phyloP scores from a whole-genome alignment of 2,329 filamentous ascomycete genomes.

The Fusarium chlamydosporum region DNA sequence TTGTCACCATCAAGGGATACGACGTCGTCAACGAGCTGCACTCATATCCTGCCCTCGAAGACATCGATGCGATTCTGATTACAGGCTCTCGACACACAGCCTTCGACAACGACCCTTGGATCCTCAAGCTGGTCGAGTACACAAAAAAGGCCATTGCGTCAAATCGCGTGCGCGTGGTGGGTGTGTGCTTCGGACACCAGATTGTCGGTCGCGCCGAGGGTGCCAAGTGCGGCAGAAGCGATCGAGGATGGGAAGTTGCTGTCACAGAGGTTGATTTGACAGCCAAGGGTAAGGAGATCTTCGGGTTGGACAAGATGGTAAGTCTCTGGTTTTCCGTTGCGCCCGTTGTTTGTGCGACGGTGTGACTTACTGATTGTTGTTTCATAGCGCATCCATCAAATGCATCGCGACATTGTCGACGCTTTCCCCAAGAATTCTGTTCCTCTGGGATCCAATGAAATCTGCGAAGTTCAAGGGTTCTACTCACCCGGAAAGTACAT shows the following conservation, averaged over 20 bases:
- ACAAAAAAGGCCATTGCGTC: slow-evolving; percentile 52
- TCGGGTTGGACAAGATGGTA: slow-evolving; percentile 56
- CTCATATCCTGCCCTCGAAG: slow-evolving; percentile 78
- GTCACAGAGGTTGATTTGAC: slow-evolving; percentile 59
- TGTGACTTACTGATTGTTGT: slow-evolving; percentile 69
- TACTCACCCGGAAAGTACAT: slow-evolving; percentile 58
- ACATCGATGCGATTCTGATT: slow-evolving; percentile 86
- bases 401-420: slow-evolving; percentile 63
- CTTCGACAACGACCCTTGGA: slow-evolving; percentile 62
- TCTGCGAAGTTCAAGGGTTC: slow-evolving; percentile 61
- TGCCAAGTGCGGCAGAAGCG: slow-evolving; percentile 56
- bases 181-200: slow-evolving; percentile 65
- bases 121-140: slow-evolving; percentile 59
- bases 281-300: slow-evolving; percentile 58
- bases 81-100: slow-evolving; percentile 76
- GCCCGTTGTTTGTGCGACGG: slow-evolving; percentile 69
- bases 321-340: slow-evolving; percentile 45
- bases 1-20: slow-evolving; percentile 73
- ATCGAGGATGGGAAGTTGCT: slow-evolving; percentile 62
- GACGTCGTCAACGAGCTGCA: slow-evolving; percentile 77
- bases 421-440: slow-evolving; percentile 57
- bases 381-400: slow-evolving; percentile 60
- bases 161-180: slow-evolving; percentile 72
- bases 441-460: slow-evolving; percentile 59
- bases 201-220: slow-evolving; percentile 61